A percentile compares a stretch with the other conserved stretches of the same genome.
Evolutionary conservation across 2,329 filamentous ascomycete species (phyloP).

Genomic region (Trichoderma aggressivum): DNA sequence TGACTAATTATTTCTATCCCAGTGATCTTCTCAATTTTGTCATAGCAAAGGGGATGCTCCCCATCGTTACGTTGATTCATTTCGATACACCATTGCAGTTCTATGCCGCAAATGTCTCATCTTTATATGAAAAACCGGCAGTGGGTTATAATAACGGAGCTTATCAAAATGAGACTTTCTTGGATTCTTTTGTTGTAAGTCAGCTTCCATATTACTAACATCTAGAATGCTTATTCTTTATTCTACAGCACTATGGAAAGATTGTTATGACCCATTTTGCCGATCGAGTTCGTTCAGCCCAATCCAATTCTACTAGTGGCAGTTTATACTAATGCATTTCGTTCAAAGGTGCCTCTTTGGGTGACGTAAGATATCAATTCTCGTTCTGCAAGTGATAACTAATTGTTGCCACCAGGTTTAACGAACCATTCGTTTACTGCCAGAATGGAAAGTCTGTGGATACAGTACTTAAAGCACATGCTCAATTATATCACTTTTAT

Average conservation of each 20-base stretch:
- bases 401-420: conserved; percentile 40
- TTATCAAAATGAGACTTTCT: conserved; percentile 45
- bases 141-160: conserved; percentile 34
- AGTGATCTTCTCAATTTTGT: conserved; percentile 43
- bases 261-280: conserved; percentile 50
- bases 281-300: conserved; percentile 41
- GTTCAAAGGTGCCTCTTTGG: too few relatives aligned
- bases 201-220: not conserved
- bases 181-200: conserved; percentile 44
- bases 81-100: conserved; percentile 47
- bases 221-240: not conserved
- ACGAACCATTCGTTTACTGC: conserved; percentile 46
- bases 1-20: too few relatives aligned
- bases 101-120: conserved; percentile 32
- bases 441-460: conserved; percentile 39
- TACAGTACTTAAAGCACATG: conserved; percentile 47
- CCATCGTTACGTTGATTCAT: conserved; percentile 47
- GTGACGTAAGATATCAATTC: too few relatives aligned
- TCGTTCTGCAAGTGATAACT: too few relatives aligned
- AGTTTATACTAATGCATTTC: conserved; percentile 21
- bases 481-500: conserved; percentile 51
- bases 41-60: conserved; percentile 47
- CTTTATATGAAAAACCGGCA: not conserved
- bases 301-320: conserved; percentile 14
- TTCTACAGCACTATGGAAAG: conserved; percentile 44